These are phyloP conservation scores for Lentinus brumalis DNA, from an alignment of 768 basidiomycete species.

Conservation along the genomic window DNA sequence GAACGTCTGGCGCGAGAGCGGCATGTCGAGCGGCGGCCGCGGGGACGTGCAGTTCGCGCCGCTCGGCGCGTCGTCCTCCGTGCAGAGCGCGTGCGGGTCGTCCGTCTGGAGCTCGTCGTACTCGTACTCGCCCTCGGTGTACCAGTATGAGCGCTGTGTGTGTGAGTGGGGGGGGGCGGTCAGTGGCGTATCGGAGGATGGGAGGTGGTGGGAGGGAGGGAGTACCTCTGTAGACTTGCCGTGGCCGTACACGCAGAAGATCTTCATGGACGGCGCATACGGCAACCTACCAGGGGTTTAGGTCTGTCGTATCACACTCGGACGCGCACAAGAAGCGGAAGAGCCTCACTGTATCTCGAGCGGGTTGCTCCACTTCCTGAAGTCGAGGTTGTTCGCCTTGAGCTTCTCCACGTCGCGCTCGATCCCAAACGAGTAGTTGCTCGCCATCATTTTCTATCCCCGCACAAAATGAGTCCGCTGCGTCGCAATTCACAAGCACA, in stretches of 20 bases:
- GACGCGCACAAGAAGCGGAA: background rate
- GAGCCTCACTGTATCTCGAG: conserved; percentile 66
- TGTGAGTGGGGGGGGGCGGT: conserved; percentile 11
- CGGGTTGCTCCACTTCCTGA: conserved; percentile 91
- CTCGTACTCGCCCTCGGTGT: conserved; percentile 70
- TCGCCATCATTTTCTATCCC: conserved; percentile 71
- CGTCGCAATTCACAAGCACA: background rate
- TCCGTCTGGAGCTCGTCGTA: conserved; percentile 61
- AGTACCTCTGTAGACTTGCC: conserved; percentile 92
- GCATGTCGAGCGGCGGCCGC: conserved; percentile 53
- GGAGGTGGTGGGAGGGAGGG: conserved; percentile 3
- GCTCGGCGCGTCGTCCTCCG: background rate
- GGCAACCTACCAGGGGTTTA: conserved; percentile 60
- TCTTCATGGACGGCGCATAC: conserved; percentile 86
- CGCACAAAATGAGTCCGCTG: background rate
- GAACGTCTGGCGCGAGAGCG: conserved; percentile 63
- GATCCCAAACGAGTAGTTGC: conserved; percentile 88
- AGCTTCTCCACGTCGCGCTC: conserved; percentile 72
- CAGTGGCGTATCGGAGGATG: conserved; percentile 5
- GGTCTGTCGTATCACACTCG: background rate
- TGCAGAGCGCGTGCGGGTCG: conserved; percentile 43
- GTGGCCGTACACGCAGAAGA: conserved; percentile 92
- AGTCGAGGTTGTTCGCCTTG: conserved; percentile 68
- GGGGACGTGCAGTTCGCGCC: conserved; percentile 47
- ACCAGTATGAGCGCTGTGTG: conserved; percentile 84